Evolutionary conservation across 768 basidiomycete species (phyloP), one percentile per base, ranked within the genome.

Genomic region (Tephrocybe rancida): DNA sequence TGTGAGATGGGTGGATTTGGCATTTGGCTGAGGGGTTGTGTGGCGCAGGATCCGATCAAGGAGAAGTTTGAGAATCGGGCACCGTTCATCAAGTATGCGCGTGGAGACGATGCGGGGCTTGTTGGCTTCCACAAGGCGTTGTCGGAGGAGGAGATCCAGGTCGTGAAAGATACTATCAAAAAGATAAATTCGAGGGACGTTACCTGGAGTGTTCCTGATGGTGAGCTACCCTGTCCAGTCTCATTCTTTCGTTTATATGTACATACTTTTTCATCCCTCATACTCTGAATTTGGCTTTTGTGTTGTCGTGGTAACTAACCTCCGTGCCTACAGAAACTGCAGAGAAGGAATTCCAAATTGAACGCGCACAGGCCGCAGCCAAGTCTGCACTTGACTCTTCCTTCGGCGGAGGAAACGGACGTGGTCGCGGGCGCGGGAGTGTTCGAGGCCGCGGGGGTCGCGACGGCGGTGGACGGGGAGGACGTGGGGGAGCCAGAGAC

Each of bases 291-390:
- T 13, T 32, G 13, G n/a, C n/a, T n/a, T n/a, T n/a, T n/a, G n/a
- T n/a, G n/a, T n/a, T n/a, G n/a, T n/a, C n/a, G 6, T 32, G 13
- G 13, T 13, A 32, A 18, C n/a, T 50, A 39, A 50, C 41, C 52
- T 55, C 45, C 25, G 5, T 24, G 3, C 5, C 10, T 38, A 55
- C 57, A 89, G 90, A 90, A 77, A 83, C 84, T 22, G 82, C 82
- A 44, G 89, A 91, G 61, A 86, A 84, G 61, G 70, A 72, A 1
- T 90, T 90, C 72, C 86, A 88, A 62, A 73, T 90, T 25, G 85
- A 90, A 64, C 86, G 90, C 10, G 89, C 88, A 2, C 80, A 86
- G 56, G 75, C 78, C 16, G 85, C 87, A 3, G 90, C 88, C 1
- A 80, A 78, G 58, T 76, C 64, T 61, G 77, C 74, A 52, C 73